Percentiles rank a stretch among this genome's conserved stretches.
phyloP scores from a whole-genome alignment of 139 green algal species.

The Chlamydomonas asymmetrica region DNA sequence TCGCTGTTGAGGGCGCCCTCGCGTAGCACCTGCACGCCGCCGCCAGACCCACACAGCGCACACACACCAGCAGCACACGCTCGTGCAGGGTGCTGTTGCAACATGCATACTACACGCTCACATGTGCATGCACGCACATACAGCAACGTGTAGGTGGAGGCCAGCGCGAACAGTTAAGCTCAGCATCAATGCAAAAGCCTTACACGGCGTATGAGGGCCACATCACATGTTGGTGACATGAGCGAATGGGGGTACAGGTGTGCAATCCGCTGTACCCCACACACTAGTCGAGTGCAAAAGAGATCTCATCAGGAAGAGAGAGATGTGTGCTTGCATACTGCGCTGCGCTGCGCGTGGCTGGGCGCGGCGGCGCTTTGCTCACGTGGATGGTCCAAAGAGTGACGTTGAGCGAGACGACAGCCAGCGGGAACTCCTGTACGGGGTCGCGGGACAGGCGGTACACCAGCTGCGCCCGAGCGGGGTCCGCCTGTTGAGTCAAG shows the following conservation, averaged over 20 bases:
- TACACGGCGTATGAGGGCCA: no score
- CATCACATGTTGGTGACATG: no score
- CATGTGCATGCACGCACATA: background rate
- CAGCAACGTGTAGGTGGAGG: background rate
- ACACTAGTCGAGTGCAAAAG: no score
- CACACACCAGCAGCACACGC: background rate
- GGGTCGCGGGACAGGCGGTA: constrained; percentile 44
- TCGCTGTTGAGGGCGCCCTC: constrained; percentile 20
- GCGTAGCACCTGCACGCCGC: constrained; percentile 14
- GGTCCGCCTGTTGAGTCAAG: no score
- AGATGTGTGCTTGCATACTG: background rate
- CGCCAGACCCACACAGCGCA: no score
- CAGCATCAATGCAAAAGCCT: background rate
- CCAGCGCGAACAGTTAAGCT: background rate
- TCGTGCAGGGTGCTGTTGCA: no score
- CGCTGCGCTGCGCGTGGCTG: background rate
- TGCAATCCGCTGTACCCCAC: no score
- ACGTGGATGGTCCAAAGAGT: constrained; percentile 61
- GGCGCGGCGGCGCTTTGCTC: background rate
- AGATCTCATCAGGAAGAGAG: no score
- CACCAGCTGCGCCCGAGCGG: constrained; percentile 29
- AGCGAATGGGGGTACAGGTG: no score
- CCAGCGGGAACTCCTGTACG: constrained; percentile 69
- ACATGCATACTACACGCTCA: background rate
- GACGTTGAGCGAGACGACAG: constrained; percentile 64